Evolutionary conservation across 2,329 filamentous ascomycete species (phyloP), one percentile per base, ranked within the genome.

Genomic region (Ceratocystis variospora): DNA sequence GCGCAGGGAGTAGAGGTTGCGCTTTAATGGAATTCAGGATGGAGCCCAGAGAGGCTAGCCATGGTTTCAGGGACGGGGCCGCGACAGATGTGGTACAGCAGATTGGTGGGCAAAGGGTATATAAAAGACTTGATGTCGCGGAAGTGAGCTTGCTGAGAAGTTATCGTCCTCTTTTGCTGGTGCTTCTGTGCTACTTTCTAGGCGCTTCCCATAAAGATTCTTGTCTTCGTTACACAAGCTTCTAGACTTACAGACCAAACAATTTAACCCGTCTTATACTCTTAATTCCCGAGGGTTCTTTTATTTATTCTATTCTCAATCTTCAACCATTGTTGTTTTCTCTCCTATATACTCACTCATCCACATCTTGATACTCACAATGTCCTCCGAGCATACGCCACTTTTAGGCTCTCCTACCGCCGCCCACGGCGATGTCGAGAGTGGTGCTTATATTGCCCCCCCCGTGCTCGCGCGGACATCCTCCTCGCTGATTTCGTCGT

Each of bases 401-500:
- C 66, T 67, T 28, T 37, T 67, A 6, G 44, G 12, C 19, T 37
- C 63, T 41, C 5, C 48, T 3, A 12, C 19, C 48, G n/a, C 25
- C 37, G 12, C 37, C 12, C 37, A 45, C 25, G 63, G 64, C 12
- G 64, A 66, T 19, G 44, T 66, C 12, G 64, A 66, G 33, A 62
- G 59, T 31, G 64, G 64, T 48, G 45, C 25, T 2, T 66, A 62
- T 17, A 15, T 28, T 33, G 19, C 64, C 5, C 15, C 33, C 19
- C 31, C 25, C 5, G 33, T 46, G 22, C 63, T 61, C 6, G 41
- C 62, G 5, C 66, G 62, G 5, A 63, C 37, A 63, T 68, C 63
- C 65, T 71, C 33, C 25, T 72, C 71, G 25, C 10, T 55, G 12
- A 72, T 66, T 19, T 68, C 68, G 5, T 61, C 64, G 33, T 65